These are phyloP conservation scores for Coemansia sp. DNA, from an alignment of 192 early-diverging fungal genomes.

Conservation along the genomic window DNA sequence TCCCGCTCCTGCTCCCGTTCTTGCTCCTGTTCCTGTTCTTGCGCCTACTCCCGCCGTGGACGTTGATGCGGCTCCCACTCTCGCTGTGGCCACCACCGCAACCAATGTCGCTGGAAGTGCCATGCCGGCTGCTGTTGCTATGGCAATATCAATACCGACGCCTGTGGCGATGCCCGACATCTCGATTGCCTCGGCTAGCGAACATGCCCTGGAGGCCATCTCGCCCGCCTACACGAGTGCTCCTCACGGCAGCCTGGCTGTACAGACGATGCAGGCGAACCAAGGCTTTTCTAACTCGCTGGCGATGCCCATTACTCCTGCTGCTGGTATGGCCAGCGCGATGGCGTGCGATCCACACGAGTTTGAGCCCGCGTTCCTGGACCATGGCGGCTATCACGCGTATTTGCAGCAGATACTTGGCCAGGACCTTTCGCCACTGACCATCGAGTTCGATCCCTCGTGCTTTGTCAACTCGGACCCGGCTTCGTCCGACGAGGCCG, in stretches of 20 bases:
- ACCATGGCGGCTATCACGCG: slow-evolving; percentile 19
- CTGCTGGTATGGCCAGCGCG: neutral
- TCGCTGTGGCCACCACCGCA: neutral
- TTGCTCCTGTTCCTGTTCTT: neutral
- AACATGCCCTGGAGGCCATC: neutral
- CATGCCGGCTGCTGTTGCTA: neutral
- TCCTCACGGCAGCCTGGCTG: neutral
- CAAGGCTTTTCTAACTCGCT: neutral
- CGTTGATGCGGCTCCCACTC: neutral
- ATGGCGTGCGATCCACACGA: slow-evolving; percentile 8
- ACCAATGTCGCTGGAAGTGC: neutral
- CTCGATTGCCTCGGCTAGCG: neutral
- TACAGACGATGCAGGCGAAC: neutral
- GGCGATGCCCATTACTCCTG: slow-evolving; percentile 1
- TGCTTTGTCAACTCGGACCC: slow-evolving; percentile 30
- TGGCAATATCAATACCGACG: neutral
- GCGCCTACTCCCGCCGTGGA: neutral
- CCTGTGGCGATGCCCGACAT: neutral
- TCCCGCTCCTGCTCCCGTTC: neutral
- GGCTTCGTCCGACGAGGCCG: slow-evolving; percentile 12
- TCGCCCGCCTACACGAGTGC: neutral
- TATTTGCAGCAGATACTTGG: slow-evolving; percentile 24
- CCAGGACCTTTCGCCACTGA: slow-evolving; percentile 30
- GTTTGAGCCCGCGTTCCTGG: slow-evolving; percentile 2
- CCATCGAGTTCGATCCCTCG: slow-evolving; percentile 42